Conservation (phyloP, 1,284 basidiomycete species). For the Microbotryum intermedium region DNA sequence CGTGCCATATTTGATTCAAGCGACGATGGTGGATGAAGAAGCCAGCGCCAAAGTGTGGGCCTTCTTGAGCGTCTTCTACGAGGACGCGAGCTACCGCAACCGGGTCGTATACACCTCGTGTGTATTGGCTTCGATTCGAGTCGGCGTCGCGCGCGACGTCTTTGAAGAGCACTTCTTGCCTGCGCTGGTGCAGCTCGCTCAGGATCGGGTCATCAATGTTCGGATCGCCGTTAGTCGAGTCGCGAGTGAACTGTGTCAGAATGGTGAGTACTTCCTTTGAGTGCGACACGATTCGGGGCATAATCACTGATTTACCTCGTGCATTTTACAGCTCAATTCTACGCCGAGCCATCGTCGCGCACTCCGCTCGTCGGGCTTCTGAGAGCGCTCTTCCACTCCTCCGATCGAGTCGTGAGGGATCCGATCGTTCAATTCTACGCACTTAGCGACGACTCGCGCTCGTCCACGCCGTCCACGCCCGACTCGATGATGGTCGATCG, state of each 20-base stretch:
- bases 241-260: constrained; percentile 51
- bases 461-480: neutral
- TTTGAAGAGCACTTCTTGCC: constrained; percentile 56
- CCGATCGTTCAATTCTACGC: constrained; percentile 20
- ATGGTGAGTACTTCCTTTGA: constrained; percentile 13
- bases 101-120: constrained; percentile 12
- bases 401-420: constrained; percentile 32
- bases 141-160: constrained; percentile 34
- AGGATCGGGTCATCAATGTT: constrained; percentile 74
- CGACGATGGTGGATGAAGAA: constrained; percentile 20
- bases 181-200: constrained; percentile 51
- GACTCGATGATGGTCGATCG: too few relatives aligned
- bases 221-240: constrained; percentile 73
- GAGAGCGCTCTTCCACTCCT: constrained; percentile 27
- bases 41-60: constrained; percentile 11
- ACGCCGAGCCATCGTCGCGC: constrained; percentile 33
- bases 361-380: constrained; percentile 31
- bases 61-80: constrained; percentile 14
- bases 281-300: too few relatives aligned
- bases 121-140: constrained; percentile 35
- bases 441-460: neutral
- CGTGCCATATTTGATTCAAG: constrained; percentile 52
- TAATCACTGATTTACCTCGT: too few relatives aligned
- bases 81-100: constrained; percentile 16
- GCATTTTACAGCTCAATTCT: constrained; percentile 24